phyloP scores from a whole-genome alignment of 2,329 filamentous ascomycete species.

The Xylariaceae sp. region DNA sequence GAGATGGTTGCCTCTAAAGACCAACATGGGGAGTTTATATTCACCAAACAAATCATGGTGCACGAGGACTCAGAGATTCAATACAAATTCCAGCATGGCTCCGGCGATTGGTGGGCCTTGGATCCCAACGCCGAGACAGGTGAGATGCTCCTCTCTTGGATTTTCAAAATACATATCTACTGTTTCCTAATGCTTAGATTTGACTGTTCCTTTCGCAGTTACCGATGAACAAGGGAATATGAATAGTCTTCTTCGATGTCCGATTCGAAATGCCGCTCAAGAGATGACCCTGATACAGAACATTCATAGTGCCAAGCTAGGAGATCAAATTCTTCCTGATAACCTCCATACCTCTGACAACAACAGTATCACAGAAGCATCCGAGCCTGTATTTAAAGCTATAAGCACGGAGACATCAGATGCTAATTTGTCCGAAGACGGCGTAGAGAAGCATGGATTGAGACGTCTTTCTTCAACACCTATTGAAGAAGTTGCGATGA shows the following conservation, averaged over 20 bases:
- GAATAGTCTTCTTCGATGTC: constrained; percentile 54
- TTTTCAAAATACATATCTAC: background rate
- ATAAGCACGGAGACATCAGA: constrained; percentile 41
- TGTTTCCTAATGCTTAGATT: constrained; percentile 11
- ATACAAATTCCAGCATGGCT: constrained; percentile 76
- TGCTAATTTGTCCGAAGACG: constrained; percentile 41
- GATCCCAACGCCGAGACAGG: constrained; percentile 67
- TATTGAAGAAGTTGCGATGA: constrained; percentile 48
- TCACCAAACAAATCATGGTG: constrained; percentile 61
- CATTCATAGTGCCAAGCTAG: constrained; percentile 21
- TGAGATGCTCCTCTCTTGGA: constrained; percentile 42
- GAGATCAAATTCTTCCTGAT: constrained; percentile 3
- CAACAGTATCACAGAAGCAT: constrained; percentile 37
- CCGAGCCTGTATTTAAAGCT: constrained; percentile 37
- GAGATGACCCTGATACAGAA: constrained; percentile 22
- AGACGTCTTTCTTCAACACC: constrained; percentile 47
- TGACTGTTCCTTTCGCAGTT: constrained; percentile 30
- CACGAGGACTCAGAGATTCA: constrained; percentile 66
- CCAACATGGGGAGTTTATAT: constrained; percentile 61
- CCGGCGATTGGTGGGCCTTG: constrained; percentile 72
- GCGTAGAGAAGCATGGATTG: constrained; percentile 41
- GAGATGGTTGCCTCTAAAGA: constrained; percentile 66
- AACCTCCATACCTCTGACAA: constrained; percentile 28
- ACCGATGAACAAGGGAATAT: constrained; percentile 53
- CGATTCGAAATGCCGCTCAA: constrained; percentile 27